Base-by-base conservation (phyloP, 352 stramenopile species). In the Phytophthora pini region DNA sequence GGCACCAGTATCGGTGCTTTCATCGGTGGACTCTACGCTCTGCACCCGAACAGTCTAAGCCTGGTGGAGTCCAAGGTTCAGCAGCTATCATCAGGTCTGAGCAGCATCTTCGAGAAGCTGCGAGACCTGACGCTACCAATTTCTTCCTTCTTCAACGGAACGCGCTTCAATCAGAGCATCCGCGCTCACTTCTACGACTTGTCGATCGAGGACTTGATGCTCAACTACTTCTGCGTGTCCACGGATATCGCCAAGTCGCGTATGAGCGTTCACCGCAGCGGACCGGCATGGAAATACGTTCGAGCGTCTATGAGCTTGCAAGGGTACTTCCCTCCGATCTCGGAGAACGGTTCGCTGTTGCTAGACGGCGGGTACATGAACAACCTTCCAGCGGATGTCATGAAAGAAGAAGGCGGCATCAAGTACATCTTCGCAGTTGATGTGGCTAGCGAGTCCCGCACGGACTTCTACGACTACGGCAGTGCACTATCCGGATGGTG, bases 361-460 rank as follows among this genome's bases (percentile, higher is more conserved):
- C 48, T 97, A 20, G 94, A 98, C 39, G 94, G 94, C 17, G 92
- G 92, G 0, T 98, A 98, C 69, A 94, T 97, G 73, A 98, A 98
- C 76, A 98, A 98, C 56, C 68, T 98, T 10, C 93, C 94, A 3
- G 92, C 87, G 1, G 91, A 98, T 64, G 82, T 98, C 31, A 97
- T 98, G 80, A 89, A 92, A 55, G 85, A 95, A 38, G 84, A 97
- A 65, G 81, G 87, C 4, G 89, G 89, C 7, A 93, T 97, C 54
- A 90, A 93, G 57, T 94, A 93, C 51, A 90, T 97, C 41, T 78
- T 98, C 26, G 93, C 90, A 4, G 89, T 97, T 2, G 90, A 97
- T 71, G 92, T 98, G 11, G 88, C 87, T 26, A 93, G 88, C 36
- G 88, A 96, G 32, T 78, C 82, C 2, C 75, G 83, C 2, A 87